Conservation (phyloP, 495 filamentous ascomycete species). For the Aspergillus saccharolyticus region DNA sequence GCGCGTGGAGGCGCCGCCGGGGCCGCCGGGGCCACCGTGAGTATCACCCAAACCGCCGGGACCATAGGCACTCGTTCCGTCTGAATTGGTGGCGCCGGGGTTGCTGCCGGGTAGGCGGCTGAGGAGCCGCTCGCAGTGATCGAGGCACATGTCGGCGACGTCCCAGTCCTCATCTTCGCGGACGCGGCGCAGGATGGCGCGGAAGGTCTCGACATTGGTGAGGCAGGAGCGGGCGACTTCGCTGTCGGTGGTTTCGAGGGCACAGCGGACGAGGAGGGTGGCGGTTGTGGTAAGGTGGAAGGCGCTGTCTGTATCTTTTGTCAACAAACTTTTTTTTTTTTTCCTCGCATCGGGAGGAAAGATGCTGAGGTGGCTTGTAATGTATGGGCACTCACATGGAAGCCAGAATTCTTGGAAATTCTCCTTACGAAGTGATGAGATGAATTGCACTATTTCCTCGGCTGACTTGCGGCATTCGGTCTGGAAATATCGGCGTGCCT, state of each 20-base stretch:
- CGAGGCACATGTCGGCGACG: conserved; percentile 49
- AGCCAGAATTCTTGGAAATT: conserved; percentile 49
- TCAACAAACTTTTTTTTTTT: too few species aligned
- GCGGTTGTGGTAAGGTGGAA: conserved; percentile 47
- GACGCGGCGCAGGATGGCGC: conserved; percentile 42
- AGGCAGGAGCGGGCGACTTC: conserved; percentile 40
- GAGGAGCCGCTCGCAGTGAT: conserved; percentile 47
- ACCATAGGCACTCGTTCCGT: too few species aligned
- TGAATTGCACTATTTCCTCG: conserved; percentile 51
- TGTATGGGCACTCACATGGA: conserved; percentile 43
- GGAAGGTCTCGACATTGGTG: conserved; percentile 40
- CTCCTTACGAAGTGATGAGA: conserved; percentile 38
- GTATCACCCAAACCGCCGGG: too few species aligned
- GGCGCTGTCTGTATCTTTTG: conserved; percentile 35
- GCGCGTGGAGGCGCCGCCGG: conserved; percentile 13
- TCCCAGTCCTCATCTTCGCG: conserved; percentile 52
- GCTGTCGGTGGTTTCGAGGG: conserved; percentile 40
- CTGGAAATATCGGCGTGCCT: conserved; percentile 46
- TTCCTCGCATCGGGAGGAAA: neutral
- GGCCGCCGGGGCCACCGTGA: conserved; percentile 12
- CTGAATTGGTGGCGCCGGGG: too few species aligned
- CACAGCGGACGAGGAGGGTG: conserved; percentile 44
- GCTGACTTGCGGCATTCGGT: conserved; percentile 46
- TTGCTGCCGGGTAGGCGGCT: conserved; percentile 34
- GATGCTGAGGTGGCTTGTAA: conserved; percentile 5